Base-by-base conservation (phyloP, 2,329 filamentous ascomycete species). In the Fusarium miscanthi region DNA sequence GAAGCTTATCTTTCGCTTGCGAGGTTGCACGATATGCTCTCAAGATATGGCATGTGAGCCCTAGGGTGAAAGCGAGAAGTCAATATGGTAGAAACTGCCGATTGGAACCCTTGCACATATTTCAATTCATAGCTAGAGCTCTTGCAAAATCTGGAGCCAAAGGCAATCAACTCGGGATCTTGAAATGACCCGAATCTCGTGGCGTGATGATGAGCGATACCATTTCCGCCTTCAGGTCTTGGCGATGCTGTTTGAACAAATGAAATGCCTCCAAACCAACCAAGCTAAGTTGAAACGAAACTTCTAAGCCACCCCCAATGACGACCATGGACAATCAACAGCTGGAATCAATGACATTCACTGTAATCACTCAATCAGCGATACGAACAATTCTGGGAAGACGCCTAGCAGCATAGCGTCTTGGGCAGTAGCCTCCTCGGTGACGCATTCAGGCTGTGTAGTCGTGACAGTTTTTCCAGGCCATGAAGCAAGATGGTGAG, bases 221-320 rank as follows among this genome's bases (percentile, higher is more conserved):
- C 17, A 38, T 53, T 40, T 40, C 49, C 33, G 6, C 2, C 23
- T 27, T 27, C 2, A 38, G 23, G 5, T 43, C 70, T 73, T 73
- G 71, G 69, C 69, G 43, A 49, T 45, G 19, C 8, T 23, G 23
- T n/a, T 31, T 37, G 6, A 48, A 25, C 59, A 52, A 57, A 62
- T 59, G 31, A 31, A 9, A 43, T 62, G 16, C 16, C 45, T 19
- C 17, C 25, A 41, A 37, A 23, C 59, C 33, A 57, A 54, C 49
- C 19, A 53, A 53, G 33, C 49, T 45, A 60, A 54, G 60, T 66
- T 52, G 60, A 62, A 70, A 51, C 51, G 33, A 30, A 58, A 45
- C 52, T 23, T 59, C 30, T 70, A 70, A 75, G 74, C 74, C 73
- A 75, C 73, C 65, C 65, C 58, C 25, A 38, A 46, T 75, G 65